Evolutionary conservation across 768 basidiomycete species (phyloP), one percentile per base, ranked within the genome.

Genomic region (Hirschioporus abietinus): DNA sequence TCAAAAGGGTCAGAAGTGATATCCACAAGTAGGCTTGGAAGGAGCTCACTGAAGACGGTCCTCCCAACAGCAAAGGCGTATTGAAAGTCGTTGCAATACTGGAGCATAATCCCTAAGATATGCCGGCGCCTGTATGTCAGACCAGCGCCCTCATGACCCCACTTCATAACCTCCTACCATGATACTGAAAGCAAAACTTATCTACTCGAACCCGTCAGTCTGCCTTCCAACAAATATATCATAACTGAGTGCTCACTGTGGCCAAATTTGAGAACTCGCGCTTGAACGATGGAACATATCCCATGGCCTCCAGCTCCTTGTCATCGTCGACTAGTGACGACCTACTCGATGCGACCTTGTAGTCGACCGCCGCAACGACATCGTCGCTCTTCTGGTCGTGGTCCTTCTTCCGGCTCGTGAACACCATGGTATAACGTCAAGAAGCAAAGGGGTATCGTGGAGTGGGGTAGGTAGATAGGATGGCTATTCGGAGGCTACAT

Each of bases 241-340:
- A 24, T 30, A 8, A 12, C 25, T 17, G 20, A 20, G 42, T 25
- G 36, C 42, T 26, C 63, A 66, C 23, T 68, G 90, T 91, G n/a
- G 89, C 89, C 35, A 93, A 76, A 72, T 91, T 92, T 7, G 89
- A 86, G 71, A 95, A 95, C 80, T 95, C 93, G 66, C 93, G 83
- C 75, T 86, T 88, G 81, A 95, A 94, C 18, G 89, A 91, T 58
- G 89, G 89, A 72, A 88, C 85, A 72, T 91, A 91, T 23, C 89
- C 89, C 71, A 90, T 74, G 18, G 84, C 86, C 65, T 87, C 80
- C 57, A 91, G 81, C 72, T 86, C 83, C 72, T 79, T 82, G 77
- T 90, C 88, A 73, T 91, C 89, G 27, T 64, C 30, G 27, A 30
- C 27, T 24, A 64, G 27, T 0, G 63, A 61, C 10, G 60, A 61